phyloP scores from a whole-genome alignment of 2,329 filamentous ascomycete genomes.

The Simplicillium aogashimaense region DNA sequence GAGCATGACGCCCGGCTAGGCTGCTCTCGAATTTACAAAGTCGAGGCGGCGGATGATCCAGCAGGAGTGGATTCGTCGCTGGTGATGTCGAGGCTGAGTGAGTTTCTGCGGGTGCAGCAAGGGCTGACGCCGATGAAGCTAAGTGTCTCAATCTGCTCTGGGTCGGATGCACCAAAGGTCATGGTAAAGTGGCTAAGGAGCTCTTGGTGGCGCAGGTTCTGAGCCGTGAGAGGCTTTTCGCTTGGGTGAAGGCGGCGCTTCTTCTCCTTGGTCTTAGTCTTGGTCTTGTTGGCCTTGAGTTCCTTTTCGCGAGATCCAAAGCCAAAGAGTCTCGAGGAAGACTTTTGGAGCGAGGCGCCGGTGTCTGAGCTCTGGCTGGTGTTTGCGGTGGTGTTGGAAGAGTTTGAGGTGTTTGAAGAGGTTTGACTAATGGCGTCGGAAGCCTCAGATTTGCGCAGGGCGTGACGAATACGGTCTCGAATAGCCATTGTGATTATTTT shows the following conservation, averaged over 20 bases:
- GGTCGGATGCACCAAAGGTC: constrained; percentile 30
- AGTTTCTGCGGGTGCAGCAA: constrained; percentile 22
- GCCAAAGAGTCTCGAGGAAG: constrained; percentile 17
- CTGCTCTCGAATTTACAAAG: no score
- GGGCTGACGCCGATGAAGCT: constrained; percentile 31
- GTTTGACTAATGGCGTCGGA: constrained; percentile 21
- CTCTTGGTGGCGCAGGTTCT: constrained; percentile 36
- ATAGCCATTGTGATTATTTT: constrained; percentile 29
- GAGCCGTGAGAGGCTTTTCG: constrained; percentile 32
- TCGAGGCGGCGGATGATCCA: no score
- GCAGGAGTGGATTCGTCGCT: constrained; percentile 11
- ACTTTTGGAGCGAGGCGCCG: constrained; percentile 19
- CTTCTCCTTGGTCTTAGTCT: constrained; percentile 9
- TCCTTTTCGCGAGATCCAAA: constrained; percentile 16
- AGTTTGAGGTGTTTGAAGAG: constrained; percentile 18
- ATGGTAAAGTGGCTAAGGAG: constrained; percentile 34
- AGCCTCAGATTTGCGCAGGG: constrained; percentile 24
- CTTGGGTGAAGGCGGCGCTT: constrained; percentile 24
- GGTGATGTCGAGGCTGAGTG: constrained; percentile 13
- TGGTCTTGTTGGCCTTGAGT: constrained; percentile 8
- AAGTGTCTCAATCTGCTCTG: constrained; percentile 19
- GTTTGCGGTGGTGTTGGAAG: constrained; percentile 12
- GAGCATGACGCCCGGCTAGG: no score
- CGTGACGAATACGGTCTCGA: constrained; percentile 30
- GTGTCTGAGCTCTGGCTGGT: constrained; percentile 14